Evolutionary conservation across 2,329 filamentous ascomycete species (phyloP).

Genomic region (Pseudogymnoascus sp.): DNA sequence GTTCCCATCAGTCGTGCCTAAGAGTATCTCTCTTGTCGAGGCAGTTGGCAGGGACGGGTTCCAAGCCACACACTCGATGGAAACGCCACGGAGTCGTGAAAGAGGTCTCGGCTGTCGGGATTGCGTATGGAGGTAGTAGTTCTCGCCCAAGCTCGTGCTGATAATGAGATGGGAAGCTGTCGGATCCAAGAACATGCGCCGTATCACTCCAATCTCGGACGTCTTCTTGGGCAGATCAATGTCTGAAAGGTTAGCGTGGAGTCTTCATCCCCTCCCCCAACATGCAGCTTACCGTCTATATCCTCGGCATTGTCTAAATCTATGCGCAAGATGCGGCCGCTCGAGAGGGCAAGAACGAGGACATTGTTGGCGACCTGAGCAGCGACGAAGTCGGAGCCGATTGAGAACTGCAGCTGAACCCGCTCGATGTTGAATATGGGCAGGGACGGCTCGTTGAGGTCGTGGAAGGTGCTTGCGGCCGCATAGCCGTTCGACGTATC

Average conservation of each 20-base stretch:
- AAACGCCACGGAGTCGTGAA: conserved; percentile 73
- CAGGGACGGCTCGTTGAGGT: conserved; percentile 52
- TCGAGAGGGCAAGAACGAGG: conserved; percentile 82
- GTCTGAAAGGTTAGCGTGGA: conserved; percentile 44
- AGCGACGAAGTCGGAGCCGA: conserved; percentile 91
- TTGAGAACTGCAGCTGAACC: conserved; percentile 87
- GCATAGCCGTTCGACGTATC: conserved; percentile 65
- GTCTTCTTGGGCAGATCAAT: conserved; percentile 94
- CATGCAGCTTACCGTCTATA: conserved; percentile 64
- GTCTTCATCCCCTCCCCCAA: not conserved
- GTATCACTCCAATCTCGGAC: conserved; percentile 84
- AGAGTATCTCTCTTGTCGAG: conserved; percentile 85
- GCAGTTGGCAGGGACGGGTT: conserved; percentile 88
- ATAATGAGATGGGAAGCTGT: conserved; percentile 92
- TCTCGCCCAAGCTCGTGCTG: conserved; percentile 85
- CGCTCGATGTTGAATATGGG: conserved; percentile 93
- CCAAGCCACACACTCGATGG: conserved; percentile 88
- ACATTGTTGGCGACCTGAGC: conserved; percentile 98
- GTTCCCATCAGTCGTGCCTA: conserved; percentile 88
- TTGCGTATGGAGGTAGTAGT: conserved; percentile 96
- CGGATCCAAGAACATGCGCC: conserved; percentile 93
- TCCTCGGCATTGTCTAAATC: conserved; percentile 89
- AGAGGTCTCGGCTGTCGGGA: conserved; percentile 79
- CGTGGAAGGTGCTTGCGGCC: conserved; percentile 52
- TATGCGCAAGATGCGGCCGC: conserved; percentile 85